phyloP scores from a whole-genome alignment of 2,329 filamentous ascomycete genomes.

The Pseudocercospora vitis region DNA sequence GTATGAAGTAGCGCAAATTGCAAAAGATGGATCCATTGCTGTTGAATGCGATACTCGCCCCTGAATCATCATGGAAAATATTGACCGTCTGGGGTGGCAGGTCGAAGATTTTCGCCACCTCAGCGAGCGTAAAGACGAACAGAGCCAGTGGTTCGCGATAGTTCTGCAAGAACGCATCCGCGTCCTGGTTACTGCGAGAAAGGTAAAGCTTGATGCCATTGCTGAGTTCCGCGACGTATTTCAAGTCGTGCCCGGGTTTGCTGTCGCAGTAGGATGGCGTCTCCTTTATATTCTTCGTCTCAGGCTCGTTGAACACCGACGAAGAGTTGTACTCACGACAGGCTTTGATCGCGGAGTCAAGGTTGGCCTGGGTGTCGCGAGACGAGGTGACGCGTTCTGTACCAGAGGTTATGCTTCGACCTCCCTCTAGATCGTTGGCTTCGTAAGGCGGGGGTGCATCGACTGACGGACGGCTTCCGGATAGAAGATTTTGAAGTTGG shows the following conservation, averaged over 20 bases:
- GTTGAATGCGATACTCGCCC: constrained; percentile 91
- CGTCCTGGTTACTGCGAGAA: constrained; percentile 53
- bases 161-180: constrained; percentile 59
- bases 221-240: constrained; percentile 66
- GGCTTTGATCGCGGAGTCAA: constrained; percentile 75
- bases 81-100: constrained; percentile 70
- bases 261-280: constrained; percentile 80
- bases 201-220: constrained; percentile 75
- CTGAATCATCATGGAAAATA: constrained; percentile 79
- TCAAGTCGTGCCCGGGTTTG: constrained; percentile 70
- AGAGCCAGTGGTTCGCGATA: constrained; percentile 64
- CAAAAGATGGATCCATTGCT: constrained; percentile 84
- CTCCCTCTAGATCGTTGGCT: constrained; percentile 27
- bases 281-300: constrained; percentile 73
- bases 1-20: constrained; percentile 83
- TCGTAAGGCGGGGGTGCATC: constrained; percentile 40
- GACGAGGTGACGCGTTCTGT: constrained; percentile 43
- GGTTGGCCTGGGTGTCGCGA: constrained; percentile 62
- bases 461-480: constrained; percentile 22
- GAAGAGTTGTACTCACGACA: constrained; percentile 75
- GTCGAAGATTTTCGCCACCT: constrained; percentile 70
- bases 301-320: constrained; percentile 69
- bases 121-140: constrained; percentile 69
- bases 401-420: constrained; percentile 25
- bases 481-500: constrained; percentile 34